Evolutionary conservation across 2,329 filamentous ascomycete genomes (phyloP).

Genomic region (Cryphonectria japonica): DNA sequence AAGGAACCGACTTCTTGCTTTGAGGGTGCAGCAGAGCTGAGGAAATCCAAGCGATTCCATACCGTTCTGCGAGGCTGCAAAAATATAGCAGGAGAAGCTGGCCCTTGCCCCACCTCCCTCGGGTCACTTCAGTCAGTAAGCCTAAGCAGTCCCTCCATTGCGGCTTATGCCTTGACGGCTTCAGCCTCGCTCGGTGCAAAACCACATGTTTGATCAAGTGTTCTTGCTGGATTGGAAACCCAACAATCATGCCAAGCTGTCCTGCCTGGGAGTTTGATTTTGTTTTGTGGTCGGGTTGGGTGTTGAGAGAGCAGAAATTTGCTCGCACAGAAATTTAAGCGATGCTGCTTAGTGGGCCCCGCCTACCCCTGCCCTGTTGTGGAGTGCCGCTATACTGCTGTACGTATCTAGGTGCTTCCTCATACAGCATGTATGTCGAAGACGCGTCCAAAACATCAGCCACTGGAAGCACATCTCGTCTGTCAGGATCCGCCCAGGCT

Average conservation of each 20-base stretch:
- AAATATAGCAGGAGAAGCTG: constrained; percentile 3
- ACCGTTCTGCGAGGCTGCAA: constrained; percentile 28
- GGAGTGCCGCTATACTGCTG: neutral
- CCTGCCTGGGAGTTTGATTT: neutral
- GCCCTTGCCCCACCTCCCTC: constrained; percentile 24
- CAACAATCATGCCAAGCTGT: neutral
- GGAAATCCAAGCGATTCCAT: constrained; percentile 30
- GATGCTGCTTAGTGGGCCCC: constrained; percentile 6
- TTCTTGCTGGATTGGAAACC: neutral
- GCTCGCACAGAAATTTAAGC: constrained; percentile 27
- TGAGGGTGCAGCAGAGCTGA: constrained; percentile 8
- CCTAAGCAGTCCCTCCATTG: constrained; percentile 4
- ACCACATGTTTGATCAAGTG: constrained; percentile 7
- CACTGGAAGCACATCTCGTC: no score
- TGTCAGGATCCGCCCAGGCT: no score
- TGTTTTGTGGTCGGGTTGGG: constrained; percentile 7
- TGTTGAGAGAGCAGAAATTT: constrained; percentile 19
- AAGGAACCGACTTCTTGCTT: constrained; percentile 8
- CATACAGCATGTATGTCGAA: no score
- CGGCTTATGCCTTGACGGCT: constrained; percentile 4
- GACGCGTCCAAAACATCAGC: no score
- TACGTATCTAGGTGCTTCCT: no score
- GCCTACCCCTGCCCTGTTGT: neutral
- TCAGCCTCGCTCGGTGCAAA: constrained; percentile 20
- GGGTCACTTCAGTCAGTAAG: constrained; percentile 10